These are phyloP conservation scores for Sugiyamaella castrensis DNA, from an alignment of 1,139 yeast genomes.

Conservation along the genomic window DNA sequence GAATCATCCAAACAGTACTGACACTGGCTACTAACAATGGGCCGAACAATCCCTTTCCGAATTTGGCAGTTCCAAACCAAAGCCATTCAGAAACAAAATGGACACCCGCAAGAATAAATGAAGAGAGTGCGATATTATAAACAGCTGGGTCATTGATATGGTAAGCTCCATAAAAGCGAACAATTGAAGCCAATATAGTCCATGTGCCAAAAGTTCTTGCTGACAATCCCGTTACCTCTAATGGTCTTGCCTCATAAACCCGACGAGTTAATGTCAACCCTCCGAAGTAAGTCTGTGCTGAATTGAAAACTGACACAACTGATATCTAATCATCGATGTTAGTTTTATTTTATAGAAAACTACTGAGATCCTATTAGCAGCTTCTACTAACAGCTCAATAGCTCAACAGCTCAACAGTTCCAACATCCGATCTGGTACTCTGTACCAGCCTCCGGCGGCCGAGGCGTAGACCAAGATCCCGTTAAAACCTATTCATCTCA, in stretches of 20 bases:
- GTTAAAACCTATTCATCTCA: no score
- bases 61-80: conserved; percentile 68
- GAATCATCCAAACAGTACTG: conserved; percentile 48
- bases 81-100: conserved; percentile 88
- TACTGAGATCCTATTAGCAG: no score
- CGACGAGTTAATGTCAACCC: conserved; percentile 70
- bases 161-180: conserved; percentile 86
- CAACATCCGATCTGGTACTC: no score
- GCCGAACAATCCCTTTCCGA: conserved; percentile 86
- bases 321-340: conserved; percentile 50
- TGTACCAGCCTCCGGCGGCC: no score
- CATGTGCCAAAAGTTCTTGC: conserved; percentile 98
- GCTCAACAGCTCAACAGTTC: no score
- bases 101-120: conserved; percentile 77
- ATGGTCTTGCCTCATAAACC: conserved; percentile 70
- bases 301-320: conserved; percentile 84
- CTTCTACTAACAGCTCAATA: no score
- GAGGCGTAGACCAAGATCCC: no score
- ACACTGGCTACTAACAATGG: conserved; percentile 63
- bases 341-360: background rate
- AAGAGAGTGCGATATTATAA: conserved; percentile 74
- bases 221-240: conserved; percentile 67
- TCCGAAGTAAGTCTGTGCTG: conserved; percentile 78
- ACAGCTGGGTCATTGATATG: conserved; percentile 64
- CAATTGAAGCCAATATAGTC: conserved; percentile 84